These are phyloP conservation scores for Luvunga scandens DNA, from an alignment of 345 rosid species.

Conservation along the genomic window DNA sequence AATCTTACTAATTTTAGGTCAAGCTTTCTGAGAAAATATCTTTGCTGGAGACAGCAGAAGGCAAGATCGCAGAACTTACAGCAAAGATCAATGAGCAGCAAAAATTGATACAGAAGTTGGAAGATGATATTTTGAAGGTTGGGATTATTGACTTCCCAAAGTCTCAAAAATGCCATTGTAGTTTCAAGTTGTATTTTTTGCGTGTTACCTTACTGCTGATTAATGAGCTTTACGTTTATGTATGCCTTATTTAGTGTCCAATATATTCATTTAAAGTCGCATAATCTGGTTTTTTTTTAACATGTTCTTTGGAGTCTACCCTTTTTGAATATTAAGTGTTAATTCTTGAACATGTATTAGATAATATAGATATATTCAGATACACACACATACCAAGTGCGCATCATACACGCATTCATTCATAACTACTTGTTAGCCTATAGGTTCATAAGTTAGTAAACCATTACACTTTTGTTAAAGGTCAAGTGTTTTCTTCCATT, in stretches of 20 bases:
- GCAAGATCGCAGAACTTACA: slow-evolving; percentile 67
- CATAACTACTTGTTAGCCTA: background rate
- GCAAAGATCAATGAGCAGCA: slow-evolving; percentile 75
- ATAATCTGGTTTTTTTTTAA: background rate
- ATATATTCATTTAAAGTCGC: background rate
- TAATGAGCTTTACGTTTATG: background rate
- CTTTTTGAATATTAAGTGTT: background rate
- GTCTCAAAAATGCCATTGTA: background rate
- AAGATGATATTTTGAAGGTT: slow-evolving; percentile 94
- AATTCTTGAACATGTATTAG: background rate
- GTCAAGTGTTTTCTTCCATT: background rate
- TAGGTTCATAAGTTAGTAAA: background rate
- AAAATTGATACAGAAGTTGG: slow-evolving; percentile 87
- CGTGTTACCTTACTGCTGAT: background rate
- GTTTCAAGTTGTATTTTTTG: slow-evolving; percentile 6
- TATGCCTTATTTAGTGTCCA: background rate
- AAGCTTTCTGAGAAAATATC: slow-evolving; percentile 79
- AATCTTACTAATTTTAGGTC: slow-evolving; percentile 43
- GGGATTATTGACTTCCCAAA: slow-evolving; percentile 24
- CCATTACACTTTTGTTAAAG: background rate
- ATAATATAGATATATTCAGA: background rate
- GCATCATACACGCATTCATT: background rate
- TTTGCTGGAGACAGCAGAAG: slow-evolving; percentile 73
- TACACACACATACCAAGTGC: background rate
- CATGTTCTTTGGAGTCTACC: background rate